Percentiles rank a stretch among this genome's conserved stretches.
Conservation (phyloP, 2,329 filamentous ascomycete species). For the Bipolaris oryzae region DNA sequence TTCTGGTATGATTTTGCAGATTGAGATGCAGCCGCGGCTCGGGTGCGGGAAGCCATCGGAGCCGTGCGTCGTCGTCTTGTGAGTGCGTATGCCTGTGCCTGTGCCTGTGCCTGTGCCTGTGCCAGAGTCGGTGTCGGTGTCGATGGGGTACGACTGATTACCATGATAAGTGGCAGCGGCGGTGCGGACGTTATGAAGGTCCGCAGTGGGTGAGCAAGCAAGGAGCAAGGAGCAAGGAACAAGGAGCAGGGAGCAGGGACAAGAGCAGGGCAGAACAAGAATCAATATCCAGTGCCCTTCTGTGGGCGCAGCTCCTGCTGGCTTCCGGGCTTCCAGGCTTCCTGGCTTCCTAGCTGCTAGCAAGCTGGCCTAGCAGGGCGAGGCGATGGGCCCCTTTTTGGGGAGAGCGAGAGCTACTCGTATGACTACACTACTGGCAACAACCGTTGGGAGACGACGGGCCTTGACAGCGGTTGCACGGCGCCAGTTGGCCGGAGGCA, state of each 20-base stretch:
- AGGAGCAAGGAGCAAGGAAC: too few relatives aligned
- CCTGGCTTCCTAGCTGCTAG: too few relatives aligned
- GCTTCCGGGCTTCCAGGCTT: too few relatives aligned
- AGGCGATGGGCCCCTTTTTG: conserved; percentile 15
- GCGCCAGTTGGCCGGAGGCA: conserved; percentile 19
- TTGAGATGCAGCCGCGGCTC: conserved; percentile 20
- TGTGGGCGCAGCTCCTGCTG: conserved; percentile 16
- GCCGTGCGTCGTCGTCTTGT: conserved; percentile 14
- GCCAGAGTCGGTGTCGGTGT: too few relatives aligned
- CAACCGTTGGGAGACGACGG: conserved; percentile 27
- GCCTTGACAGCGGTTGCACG: conserved; percentile 31
- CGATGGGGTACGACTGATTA: not conserved
- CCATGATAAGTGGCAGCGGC: not conserved
- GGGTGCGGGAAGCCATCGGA: conserved; percentile 26
- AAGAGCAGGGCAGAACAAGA: not conserved
- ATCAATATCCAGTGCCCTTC: conserved; percentile 10
- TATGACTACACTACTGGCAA: conserved; percentile 8
- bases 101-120: too few relatives aligned
- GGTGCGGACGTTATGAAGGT: conserved; percentile 10
- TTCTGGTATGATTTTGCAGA: conserved; percentile 15
- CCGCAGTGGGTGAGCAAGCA: conserved; percentile 5
- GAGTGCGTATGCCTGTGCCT: not conserved
- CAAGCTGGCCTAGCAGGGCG: conserved; percentile 5
- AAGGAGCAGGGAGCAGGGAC: too few relatives aligned
- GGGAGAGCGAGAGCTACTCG: too few relatives aligned